These are phyloP conservation scores for Anacardium occidentale DNA, from an alignment of 345 rosid genomes.

Conservation along the genomic window DNA sequence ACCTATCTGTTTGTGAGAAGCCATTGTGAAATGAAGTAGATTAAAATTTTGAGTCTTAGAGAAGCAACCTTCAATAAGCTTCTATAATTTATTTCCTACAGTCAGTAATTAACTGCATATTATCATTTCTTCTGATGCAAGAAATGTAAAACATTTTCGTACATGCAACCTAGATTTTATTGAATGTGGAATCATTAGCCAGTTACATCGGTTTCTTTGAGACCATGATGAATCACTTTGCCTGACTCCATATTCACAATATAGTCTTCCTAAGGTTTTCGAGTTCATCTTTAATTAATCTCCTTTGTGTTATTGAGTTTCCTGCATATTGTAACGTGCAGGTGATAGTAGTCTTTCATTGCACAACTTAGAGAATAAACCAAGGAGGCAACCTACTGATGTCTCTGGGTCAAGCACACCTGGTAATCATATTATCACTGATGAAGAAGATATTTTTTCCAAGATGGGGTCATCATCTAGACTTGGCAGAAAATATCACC, in stretches of 20 bases:
- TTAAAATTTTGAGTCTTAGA: neutral
- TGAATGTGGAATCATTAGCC: neutral
- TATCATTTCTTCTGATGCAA: neutral
- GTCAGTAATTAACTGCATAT: neutral
- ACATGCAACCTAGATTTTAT: neutral
- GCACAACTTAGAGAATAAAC: conserved; percentile 47
- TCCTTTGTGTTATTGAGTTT: neutral
- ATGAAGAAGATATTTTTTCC: conserved; percentile 57
- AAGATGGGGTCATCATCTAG: conserved; percentile 54
- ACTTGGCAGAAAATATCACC: conserved; percentile 58
- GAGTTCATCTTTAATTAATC: neutral
- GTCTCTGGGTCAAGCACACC: conserved; percentile 48
- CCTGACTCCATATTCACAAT: neutral
- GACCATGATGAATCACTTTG: neutral
- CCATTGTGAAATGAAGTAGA: neutral
- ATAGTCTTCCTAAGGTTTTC: neutral
- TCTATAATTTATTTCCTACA: neutral
- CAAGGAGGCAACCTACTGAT: conserved; percentile 37
- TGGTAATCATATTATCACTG: conserved; percentile 31
- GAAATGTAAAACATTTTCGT: neutral
- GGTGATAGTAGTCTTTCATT: conserved; percentile 17
- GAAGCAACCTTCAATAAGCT: conserved; percentile 1
- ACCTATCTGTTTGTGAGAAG: conserved; percentile 8
- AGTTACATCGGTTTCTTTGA: neutral
- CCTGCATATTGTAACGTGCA: neutral